These are phyloP conservation scores for Rosa multiflora DNA, from an alignment of 306 rosid species.

Conservation along the genomic window DNA sequence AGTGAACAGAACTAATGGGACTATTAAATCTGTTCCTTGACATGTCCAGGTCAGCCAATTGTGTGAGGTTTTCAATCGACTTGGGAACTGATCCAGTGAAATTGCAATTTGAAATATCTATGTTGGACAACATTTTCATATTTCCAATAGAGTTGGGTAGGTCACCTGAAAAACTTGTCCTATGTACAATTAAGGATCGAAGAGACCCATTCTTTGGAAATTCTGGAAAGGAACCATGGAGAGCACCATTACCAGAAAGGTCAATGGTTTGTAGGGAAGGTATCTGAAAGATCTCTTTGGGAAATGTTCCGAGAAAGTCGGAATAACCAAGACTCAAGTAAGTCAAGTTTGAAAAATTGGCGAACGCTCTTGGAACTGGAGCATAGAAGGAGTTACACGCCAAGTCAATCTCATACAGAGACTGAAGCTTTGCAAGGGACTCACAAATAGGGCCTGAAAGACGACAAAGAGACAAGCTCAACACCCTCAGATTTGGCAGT, in stretches of 20 bases:
- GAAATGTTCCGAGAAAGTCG: conserved; percentile 13
- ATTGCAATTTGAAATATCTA: neutral
- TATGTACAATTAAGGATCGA: neutral
- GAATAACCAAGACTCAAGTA: neutral
- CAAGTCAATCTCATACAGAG: neutral
- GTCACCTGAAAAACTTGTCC: conserved; percentile 3
- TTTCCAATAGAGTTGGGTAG: conserved; percentile 26
- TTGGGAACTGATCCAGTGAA: conserved; percentile 20
- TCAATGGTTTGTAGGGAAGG: conserved; percentile 7
- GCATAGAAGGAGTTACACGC: neutral
- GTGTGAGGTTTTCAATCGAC: conserved; percentile 11
- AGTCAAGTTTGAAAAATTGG: conserved; percentile 21
- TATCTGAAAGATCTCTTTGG: conserved; percentile 21
- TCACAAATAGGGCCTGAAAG: neutral
- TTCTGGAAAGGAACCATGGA: conserved; percentile 17
- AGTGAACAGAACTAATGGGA: neutral
- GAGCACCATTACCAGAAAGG: neutral
- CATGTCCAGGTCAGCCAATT: conserved; percentile 2
- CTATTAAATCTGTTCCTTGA: conserved; percentile 18
- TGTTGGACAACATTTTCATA: neutral
- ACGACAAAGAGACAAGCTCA: neutral
- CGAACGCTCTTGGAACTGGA: conserved; percentile 9
- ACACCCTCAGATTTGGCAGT: neutral
- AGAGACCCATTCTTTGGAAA: conserved; percentile 6
- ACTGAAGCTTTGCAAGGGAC: neutral